Evolutionary conservation across 2,329 filamentous ascomycete genomes (phyloP).

Genomic region (Orbilia quercus): DNA sequence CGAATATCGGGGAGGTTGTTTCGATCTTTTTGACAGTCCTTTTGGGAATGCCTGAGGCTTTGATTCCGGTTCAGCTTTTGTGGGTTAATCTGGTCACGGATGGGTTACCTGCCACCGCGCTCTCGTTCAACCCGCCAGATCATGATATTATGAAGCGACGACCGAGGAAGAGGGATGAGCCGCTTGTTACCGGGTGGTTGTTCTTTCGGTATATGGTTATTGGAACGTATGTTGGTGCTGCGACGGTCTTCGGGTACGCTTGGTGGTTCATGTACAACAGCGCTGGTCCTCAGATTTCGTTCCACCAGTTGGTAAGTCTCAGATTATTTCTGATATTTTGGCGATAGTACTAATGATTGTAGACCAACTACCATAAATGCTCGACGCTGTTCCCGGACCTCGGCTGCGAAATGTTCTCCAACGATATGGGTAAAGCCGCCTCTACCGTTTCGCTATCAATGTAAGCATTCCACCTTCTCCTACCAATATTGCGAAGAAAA

Average conservation of each 20-base stretch:
- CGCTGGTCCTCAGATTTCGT: slow-evolving; percentile 87
- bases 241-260: slow-evolving; percentile 96
- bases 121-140: slow-evolving; percentile 98
- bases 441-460: slow-evolving; percentile 86
- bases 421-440: slow-evolving; percentile 85
- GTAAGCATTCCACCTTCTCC: slow-evolving; percentile 19
- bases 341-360: background rate
- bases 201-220: slow-evolving; percentile 98
- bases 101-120: slow-evolving; percentile 91
- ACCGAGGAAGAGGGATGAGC: slow-evolving; percentile 90
- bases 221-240: slow-evolving; percentile 91
- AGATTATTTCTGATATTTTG: background rate
- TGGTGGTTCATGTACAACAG: slow-evolving; percentile 99
- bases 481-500: too few relatives aligned
- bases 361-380: slow-evolving; percentile 91
- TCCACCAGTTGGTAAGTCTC: slow-evolving; percentile 75
- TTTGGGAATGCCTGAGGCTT: slow-evolving; percentile 94
- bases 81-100: slow-evolving; percentile 99
- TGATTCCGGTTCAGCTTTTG: slow-evolving; percentile 95
- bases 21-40: slow-evolving; percentile 98
- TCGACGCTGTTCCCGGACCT: slow-evolving; percentile 85
- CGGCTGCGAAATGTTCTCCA: slow-evolving; percentile 89
- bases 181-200: slow-evolving; percentile 92
- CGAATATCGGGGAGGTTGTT: slow-evolving; percentile 98
- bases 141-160: slow-evolving; percentile 96